Conservation (phyloP, 2,329 filamentous ascomycete genomes). For the Beauveria pseudobassiana region DNA sequence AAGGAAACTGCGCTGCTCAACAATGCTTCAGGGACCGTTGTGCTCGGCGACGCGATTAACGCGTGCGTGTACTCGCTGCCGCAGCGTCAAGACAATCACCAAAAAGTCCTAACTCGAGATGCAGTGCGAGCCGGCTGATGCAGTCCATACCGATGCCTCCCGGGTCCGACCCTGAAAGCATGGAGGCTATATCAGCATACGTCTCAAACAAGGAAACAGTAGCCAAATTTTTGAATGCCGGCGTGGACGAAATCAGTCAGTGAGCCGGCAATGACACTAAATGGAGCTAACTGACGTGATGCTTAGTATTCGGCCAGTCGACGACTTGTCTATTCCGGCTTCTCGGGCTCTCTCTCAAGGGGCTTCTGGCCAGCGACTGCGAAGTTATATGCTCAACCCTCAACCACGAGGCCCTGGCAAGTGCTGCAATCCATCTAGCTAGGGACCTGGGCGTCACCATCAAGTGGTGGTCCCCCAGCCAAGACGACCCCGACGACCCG, state of each 20-base stretch:
- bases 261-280: neutral
- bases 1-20: neutral
- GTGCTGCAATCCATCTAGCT: neutral
- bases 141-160: conserved; percentile 6
- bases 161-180: neutral
- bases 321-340: neutral
- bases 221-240: neutral
- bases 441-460: neutral
- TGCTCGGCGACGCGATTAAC: neutral
- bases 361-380: neutral
- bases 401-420: neutral
- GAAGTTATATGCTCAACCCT: neutral
- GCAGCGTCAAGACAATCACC: neutral
- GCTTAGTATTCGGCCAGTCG: neutral
- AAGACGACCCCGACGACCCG: neutral
- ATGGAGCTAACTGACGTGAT: neutral
- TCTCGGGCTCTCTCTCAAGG: neutral
- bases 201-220: neutral
- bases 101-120: neutral
- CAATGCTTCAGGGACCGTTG: conserved; percentile 10
- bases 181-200: neutral
- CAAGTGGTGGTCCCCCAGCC: neutral
- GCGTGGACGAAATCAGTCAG: neutral
- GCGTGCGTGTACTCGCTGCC: neutral
- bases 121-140: conserved; percentile 1